These are phyloP conservation scores for Malus hybrid DNA, from an alignment of 331 rosid species.

Conservation along the genomic window DNA sequence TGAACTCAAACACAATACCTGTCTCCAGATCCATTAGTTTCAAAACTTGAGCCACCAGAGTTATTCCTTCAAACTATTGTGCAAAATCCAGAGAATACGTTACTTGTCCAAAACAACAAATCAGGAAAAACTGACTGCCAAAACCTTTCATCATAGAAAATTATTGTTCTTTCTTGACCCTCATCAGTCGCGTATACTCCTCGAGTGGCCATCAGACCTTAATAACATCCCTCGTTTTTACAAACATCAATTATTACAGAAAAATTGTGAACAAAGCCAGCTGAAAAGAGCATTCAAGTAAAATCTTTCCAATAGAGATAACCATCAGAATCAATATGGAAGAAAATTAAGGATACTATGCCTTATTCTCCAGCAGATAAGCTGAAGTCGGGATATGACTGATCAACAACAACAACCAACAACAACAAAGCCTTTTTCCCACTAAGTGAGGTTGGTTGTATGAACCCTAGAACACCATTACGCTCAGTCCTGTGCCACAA, in stretches of 20 bases:
- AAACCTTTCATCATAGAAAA: background rate
- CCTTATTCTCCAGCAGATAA: background rate
- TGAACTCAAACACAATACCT: background rate
- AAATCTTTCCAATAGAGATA: background rate
- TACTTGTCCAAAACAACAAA: background rate
- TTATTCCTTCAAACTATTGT: background rate
- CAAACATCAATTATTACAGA: background rate
- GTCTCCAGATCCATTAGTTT: background rate
- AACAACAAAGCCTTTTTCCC: too few species aligned
- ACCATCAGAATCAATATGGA: background rate
- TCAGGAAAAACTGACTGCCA: background rate
- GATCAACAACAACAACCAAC: background rate
- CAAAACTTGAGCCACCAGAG: background rate
- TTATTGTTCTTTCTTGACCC: background rate
- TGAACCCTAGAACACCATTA: too few species aligned
- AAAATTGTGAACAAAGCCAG: background rate
- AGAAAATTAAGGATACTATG: background rate
- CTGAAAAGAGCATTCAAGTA: background rate
- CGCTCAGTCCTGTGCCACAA: too few species aligned
- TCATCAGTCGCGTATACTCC: background rate
- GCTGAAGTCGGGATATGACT: background rate
- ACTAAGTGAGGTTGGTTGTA: too few species aligned
- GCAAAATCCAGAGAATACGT: background rate
- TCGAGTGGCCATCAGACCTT: background rate
- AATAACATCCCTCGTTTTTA: background rate